Percentiles rank a stretch among this genome's conserved stretches.
These are phyloP conservation scores for Ceratobasidium sp. DNA, from an alignment of 1,284 basidiomycete genomes.

Conservation along the genomic window DNA sequence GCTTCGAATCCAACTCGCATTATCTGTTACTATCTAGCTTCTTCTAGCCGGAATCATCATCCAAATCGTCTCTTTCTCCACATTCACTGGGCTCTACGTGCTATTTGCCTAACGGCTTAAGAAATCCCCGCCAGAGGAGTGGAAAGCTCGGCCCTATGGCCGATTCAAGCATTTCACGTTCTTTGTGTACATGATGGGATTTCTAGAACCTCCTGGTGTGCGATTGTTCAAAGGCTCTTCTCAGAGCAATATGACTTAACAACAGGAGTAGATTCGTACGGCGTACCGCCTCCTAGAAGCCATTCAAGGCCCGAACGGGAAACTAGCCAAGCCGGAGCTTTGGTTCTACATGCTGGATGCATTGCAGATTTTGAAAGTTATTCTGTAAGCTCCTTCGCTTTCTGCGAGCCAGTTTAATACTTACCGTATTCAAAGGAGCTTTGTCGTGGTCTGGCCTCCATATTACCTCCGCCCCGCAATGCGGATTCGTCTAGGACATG, in stretches of 20 bases:
- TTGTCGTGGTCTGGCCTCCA: neutral
- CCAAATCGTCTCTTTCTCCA: neutral
- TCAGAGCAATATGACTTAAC: no score
- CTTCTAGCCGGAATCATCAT: neutral
- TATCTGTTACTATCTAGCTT: neutral
- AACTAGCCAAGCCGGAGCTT: neutral
- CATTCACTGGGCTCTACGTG: neutral
- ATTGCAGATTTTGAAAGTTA: constrained; percentile 3
- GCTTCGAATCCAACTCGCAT: neutral
- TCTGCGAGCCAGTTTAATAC: neutral
- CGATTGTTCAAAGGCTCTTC: neutral
- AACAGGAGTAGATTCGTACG: constrained; percentile 8
- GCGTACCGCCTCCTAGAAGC: constrained; percentile 13
- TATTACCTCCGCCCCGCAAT: constrained; percentile 1
- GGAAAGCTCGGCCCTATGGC: constrained; percentile 6
- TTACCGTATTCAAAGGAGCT: neutral
- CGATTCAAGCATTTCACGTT: constrained; percentile 7
- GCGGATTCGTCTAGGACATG: neutral
- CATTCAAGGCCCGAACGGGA: constrained; percentile 12
- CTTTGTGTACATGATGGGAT: neutral
- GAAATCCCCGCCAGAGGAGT: neutral
- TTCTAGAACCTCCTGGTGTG: neutral
- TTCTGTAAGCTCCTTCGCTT: neutral
- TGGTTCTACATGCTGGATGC: constrained; percentile 25
- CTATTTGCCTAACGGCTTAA: neutral